phyloP scores from a whole-genome alignment of 306 rosid genomes.

The Ochetophila trinervis region DNA sequence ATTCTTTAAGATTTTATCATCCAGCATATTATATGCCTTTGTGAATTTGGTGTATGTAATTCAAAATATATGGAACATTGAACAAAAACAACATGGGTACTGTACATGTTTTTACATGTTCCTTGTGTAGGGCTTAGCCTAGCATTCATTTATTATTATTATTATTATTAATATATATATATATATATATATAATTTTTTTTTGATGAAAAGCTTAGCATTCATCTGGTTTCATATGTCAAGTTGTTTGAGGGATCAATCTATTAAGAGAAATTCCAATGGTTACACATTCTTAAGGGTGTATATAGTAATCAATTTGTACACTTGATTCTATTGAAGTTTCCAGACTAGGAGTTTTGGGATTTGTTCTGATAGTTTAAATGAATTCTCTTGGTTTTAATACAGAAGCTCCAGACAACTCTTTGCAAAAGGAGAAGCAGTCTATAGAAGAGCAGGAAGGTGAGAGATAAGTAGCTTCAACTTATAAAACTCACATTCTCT shows the following conservation, averaged over 20 bases:
- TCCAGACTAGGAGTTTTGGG: neutral
- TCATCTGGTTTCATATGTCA: conserved; percentile 6
- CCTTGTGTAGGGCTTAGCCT: neutral
- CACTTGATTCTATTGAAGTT: neutral
- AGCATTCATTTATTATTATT: no score
- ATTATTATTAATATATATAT: no score
- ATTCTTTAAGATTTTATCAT: neutral
- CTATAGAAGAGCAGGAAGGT: conserved; percentile 20
- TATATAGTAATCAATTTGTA: neutral
- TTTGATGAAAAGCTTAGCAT: no score
- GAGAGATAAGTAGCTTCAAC: neutral
- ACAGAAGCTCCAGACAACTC: conserved; percentile 8
- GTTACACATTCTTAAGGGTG: neutral
- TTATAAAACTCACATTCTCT: conserved; percentile 7
- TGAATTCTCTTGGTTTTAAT: conserved; percentile 2
- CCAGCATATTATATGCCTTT: neutral
- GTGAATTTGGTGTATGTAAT: conserved; percentile 1
- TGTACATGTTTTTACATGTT: neutral
- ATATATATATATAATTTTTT: no score
- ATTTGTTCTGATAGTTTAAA: conserved; percentile 6
- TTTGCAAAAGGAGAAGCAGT: conserved; percentile 24
- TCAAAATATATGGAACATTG: neutral
- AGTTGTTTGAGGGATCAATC: neutral
- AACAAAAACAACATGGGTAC: neutral
- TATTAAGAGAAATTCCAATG: neutral